Evolutionary conservation across 2,329 filamentous ascomycete species (phyloP).

Genomic region (Chrysoporthe puriensis): DNA sequence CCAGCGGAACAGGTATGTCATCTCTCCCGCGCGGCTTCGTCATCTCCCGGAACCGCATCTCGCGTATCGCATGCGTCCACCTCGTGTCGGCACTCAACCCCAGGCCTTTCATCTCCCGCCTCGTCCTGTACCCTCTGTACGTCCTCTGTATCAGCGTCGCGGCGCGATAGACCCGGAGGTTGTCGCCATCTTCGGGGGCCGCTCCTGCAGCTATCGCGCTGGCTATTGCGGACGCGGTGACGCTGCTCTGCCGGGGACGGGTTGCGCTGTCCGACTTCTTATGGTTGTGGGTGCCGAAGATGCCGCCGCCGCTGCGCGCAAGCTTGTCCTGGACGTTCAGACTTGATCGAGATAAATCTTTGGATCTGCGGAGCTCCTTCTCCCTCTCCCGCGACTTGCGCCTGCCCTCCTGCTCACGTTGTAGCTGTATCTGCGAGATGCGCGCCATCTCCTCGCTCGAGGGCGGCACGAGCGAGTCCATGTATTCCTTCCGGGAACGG

Average conservation of each 20-base stretch:
- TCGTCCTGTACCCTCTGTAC: slow-evolving; percentile 76
- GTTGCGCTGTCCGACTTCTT: slow-evolving; percentile 16
- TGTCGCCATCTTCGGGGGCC: slow-evolving; percentile 30
- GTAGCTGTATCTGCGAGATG: slow-evolving; percentile 53
- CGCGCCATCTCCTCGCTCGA: slow-evolving; percentile 50
- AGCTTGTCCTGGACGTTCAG: slow-evolving; percentile 11
- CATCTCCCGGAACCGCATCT: slow-evolving; percentile 57
- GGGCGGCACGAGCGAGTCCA: slow-evolving; percentile 55
- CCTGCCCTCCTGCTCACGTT: slow-evolving; percentile 49
- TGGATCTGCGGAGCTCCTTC: slow-evolving; percentile 40
- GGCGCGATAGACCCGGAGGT: slow-evolving; percentile 44
- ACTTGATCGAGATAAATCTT: slow-evolving; percentile 15
- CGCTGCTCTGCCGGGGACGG: slow-evolving; percentile 18
- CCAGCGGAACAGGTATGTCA: slow-evolving; percentile 29
- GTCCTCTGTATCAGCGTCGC: slow-evolving; percentile 68
- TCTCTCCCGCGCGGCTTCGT: slow-evolving; percentile 48
- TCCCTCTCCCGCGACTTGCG: slow-evolving; percentile 45
- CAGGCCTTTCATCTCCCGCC: slow-evolving; percentile 71
- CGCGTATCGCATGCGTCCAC: slow-evolving; percentile 70
- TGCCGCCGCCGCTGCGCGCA: slow-evolving; percentile 33
- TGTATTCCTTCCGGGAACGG: slow-evolving; percentile 46
- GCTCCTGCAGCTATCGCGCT: slow-evolving; percentile 16
- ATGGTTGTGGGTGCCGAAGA: slow-evolving; percentile 25
- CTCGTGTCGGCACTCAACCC: slow-evolving; percentile 70
- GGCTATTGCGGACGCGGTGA: slow-evolving; percentile 16